A percentile compares a stretch with the other conserved stretches of the same genome.
These are phyloP conservation scores for Uronychia setigera DNA, from an alignment of 73 alveolate genomes.

Conservation along the genomic window DNA sequence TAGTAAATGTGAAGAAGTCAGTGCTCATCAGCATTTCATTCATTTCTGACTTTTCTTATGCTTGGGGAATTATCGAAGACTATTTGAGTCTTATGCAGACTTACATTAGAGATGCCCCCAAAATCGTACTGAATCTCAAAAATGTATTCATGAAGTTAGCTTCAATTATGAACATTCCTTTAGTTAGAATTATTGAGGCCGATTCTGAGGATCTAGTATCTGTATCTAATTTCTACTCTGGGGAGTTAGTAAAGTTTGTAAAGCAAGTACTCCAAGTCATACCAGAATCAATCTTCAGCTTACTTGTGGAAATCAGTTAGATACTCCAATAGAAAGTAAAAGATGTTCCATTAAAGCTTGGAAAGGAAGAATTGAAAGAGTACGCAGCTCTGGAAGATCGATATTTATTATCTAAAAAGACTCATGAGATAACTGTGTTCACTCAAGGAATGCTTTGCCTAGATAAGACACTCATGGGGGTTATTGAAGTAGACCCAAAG, in stretches of 20 bases:
- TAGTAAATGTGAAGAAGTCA: constrained; percentile 84
- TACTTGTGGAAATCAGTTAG: constrained; percentile 81
- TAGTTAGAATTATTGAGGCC: constrained; percentile 90
- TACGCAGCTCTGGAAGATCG: constrained; percentile 92
- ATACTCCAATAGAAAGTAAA: constrained; percentile 78
- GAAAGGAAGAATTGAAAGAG: constrained; percentile 90
- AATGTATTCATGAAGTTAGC: constrained; percentile 94
- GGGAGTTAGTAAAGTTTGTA: constrained; percentile 94
- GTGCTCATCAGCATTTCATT: constrained; percentile 84
- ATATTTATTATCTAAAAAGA: constrained; percentile 81
- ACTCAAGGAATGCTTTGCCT: constrained; percentile 94
- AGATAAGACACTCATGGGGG: constrained; percentile 94
- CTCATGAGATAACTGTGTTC: constrained; percentile 91
- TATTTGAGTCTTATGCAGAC: constrained; percentile 72
- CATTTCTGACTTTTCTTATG: constrained; percentile 92
- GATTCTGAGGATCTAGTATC: constrained; percentile 89
- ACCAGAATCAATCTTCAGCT: constrained; percentile 87
- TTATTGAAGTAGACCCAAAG: constrained; percentile 96
- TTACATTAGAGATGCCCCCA: constrained; percentile 81
- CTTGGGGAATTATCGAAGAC: constrained; percentile 92
- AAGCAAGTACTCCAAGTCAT: constrained; percentile 92
- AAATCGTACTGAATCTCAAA: constrained; percentile 82
- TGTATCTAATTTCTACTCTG: constrained; percentile 94
- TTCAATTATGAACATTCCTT: constrained; percentile 91
- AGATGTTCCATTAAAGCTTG: constrained; percentile 90